Base-by-base conservation (phyloP, 139 green algal genomes). In the Yamagishiella unicocca region DNA sequence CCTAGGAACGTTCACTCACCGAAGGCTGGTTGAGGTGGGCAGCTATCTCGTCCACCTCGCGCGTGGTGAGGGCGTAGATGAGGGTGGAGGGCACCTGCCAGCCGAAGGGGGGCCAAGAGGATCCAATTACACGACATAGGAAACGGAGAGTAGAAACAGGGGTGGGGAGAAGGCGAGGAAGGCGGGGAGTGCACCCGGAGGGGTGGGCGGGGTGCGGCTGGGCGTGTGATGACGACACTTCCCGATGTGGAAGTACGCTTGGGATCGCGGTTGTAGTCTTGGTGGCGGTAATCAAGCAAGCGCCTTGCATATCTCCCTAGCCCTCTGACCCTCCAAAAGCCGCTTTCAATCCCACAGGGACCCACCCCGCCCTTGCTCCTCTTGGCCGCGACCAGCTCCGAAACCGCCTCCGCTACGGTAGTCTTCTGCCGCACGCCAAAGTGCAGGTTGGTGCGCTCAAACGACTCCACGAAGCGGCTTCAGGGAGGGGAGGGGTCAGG, bases 381-480 rank as follows among this genome's bases (percentile, higher is more conserved):
- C 71, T 79, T 43, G 8, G 50, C 66, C 33, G 86, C 55, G 71
- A 94, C 53, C 50, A 90, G 58, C 25, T 72, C 55, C 37, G 71
- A 61, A n/a, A 67, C 42, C 38, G 82, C 84, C 12, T 61, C 54
- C 0, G 66, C 43, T 58, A 71, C n/a, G 38, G 40, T 72, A 10
- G 45, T 53, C 64, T 93, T 93, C n/a, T 70, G 37, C 27, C 40
- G 37, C 40, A 92, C 93, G 35, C 67, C 46, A 53, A 95, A 89
- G 72, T 91, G 84, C 58, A 96, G 87, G 92, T 96, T 96, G 77
- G 67, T 68, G 3, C 93, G 91, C 87, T 95, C 89, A 54, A 96
- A 96, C 24, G 85, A 85, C 89, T 92, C 89, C 33, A 95, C 84
- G 7, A 83, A 88, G 70, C 35, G 66, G 17, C 66, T 74, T n/a